Evolutionary conservation across 2,329 filamentous ascomycete species (phyloP).

Genomic region (Tolypocladium capitatum): DNA sequence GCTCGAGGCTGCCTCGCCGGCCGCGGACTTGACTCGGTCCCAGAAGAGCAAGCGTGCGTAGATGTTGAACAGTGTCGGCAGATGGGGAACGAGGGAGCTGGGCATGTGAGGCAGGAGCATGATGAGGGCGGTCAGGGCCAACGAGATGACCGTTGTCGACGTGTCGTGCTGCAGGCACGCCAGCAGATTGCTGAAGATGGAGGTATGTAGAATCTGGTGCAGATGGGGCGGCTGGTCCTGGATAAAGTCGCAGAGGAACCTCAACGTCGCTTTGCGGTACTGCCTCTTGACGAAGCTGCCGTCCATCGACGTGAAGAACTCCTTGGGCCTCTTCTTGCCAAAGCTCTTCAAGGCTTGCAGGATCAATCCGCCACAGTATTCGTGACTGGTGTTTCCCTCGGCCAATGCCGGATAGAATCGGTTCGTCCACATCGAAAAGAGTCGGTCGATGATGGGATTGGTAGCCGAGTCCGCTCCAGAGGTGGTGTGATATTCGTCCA

Average conservation of each 20-base stretch:
- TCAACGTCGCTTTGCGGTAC: slow-evolving; percentile 49
- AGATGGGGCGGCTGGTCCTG: slow-evolving; percentile 68
- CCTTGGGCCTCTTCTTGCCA: slow-evolving; percentile 57
- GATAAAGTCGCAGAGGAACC: slow-evolving; percentile 59
- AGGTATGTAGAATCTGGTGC: slow-evolving; percentile 58
- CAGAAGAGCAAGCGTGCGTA: slow-evolving; percentile 72
- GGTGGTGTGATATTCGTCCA: slow-evolving; percentile 39
- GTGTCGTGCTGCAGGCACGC: slow-evolving; percentile 66
- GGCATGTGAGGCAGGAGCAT: slow-evolving; percentile 79
- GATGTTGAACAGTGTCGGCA: slow-evolving; percentile 67
- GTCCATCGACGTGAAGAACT: slow-evolving; percentile 54
- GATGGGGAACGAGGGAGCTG: slow-evolving; percentile 51
- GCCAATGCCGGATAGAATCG: slow-evolving; percentile 25
- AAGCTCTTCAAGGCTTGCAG: slow-evolving; percentile 40
- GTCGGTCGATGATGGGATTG: slow-evolving; percentile 40
- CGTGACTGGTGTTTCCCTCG: slow-evolving; percentile 21
- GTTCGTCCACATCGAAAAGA: slow-evolving; percentile 45
- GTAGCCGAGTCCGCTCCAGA: slow-evolving; percentile 26
- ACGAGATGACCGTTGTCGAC: slow-evolving; percentile 62
- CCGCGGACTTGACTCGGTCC: slow-evolving; percentile 41
- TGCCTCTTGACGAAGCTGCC: slow-evolving; percentile 50
- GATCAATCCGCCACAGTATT: slow-evolving; percentile 35
- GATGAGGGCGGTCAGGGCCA: slow-evolving; percentile 60
- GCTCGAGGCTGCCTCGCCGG: slow-evolving; percentile 25
- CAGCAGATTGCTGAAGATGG: slow-evolving; percentile 57